These are phyloP conservation scores for Fusarium sp. DNA, from an alignment of 2,329 filamentous ascomycete species.

Conservation along the genomic window DNA sequence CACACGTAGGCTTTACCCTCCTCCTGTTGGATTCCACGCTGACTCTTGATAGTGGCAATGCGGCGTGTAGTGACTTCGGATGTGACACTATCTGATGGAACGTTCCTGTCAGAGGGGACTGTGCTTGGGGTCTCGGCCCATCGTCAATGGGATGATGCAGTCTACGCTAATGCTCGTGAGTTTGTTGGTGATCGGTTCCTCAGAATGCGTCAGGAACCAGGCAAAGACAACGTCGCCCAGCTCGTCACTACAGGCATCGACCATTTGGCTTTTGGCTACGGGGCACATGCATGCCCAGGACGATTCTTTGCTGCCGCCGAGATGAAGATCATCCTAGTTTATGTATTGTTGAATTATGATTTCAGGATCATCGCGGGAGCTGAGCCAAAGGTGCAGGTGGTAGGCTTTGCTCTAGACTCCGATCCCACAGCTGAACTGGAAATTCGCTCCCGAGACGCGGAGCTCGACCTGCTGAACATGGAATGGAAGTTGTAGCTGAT, in stretches of 20 bases:
- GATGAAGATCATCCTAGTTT: constrained; percentile 49
- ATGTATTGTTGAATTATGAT: constrained; percentile 47
- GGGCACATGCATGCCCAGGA: constrained; percentile 54
- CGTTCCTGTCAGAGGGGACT: background rate
- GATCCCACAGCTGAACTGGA: too few species aligned
- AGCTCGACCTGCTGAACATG: too few species aligned
- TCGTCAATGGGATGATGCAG: constrained; percentile 33
- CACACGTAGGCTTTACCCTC: too few species aligned
- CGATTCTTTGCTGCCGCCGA: constrained; percentile 55
- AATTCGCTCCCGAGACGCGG: too few species aligned
- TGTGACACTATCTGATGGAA: constrained; percentile 11
- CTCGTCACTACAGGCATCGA: constrained; percentile 48
- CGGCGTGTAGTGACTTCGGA: constrained; percentile 1
- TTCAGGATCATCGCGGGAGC: too few species aligned
- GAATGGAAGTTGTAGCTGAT: too few species aligned
- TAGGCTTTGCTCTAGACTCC: too few species aligned
- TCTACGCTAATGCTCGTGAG: constrained; percentile 39
- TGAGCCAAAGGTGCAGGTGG: too few species aligned
- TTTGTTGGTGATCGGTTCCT: constrained; percentile 46
- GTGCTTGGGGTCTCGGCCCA: background rate
- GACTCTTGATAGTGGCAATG: constrained; percentile 1
- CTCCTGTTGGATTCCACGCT: too few species aligned
- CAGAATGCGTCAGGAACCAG: constrained; percentile 40
- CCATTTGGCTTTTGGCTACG: constrained; percentile 52
- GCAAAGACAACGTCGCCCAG: constrained; percentile 42